Evolutionary conservation across 2,329 filamentous ascomycete genomes (phyloP).

Genomic region (Hymenotorrendiella dingleyae): DNA sequence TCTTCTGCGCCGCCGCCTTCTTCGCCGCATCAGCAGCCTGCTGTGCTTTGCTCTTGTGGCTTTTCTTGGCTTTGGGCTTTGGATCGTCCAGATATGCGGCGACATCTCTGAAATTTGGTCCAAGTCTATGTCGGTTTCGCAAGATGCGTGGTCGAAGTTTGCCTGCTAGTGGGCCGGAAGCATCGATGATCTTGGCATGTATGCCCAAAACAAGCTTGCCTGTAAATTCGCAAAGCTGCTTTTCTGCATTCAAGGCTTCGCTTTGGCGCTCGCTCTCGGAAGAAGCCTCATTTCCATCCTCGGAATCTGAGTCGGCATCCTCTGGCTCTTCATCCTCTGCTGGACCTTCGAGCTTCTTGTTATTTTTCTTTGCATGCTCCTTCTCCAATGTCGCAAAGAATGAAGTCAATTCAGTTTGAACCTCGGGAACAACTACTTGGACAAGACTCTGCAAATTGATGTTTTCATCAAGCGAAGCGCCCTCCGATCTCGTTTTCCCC

Average conservation of each 20-base stretch:
- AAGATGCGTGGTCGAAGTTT: conserved; percentile 66
- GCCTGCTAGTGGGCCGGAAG: conserved; percentile 50
- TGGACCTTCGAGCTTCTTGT: conserved; percentile 56
- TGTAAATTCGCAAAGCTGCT: conserved; percentile 77
- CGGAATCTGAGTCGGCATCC: conserved; percentile 55
- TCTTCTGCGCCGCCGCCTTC: conserved; percentile 37
- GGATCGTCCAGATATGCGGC: conserved; percentile 71
- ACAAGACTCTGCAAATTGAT: conserved; percentile 55
- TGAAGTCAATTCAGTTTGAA: conserved; percentile 61
- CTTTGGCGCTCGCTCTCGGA: conserved; percentile 55
- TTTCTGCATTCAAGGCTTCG: conserved; percentile 70
- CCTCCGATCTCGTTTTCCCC: conserved; percentile 35
- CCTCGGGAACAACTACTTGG: conserved; percentile 60
- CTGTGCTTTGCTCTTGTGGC: conserved; percentile 35
- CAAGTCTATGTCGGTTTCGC: conserved; percentile 74
- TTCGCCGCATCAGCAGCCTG: conserved; percentile 36
- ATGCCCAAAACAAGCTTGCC: conserved; percentile 80
- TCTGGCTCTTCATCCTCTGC: conserved; percentile 69
- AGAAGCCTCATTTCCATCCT: conserved; percentile 48
- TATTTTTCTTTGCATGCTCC: conserved; percentile 65
- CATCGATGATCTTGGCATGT: conserved; percentile 67
- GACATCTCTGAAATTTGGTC: conserved; percentile 80
- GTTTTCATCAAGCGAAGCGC: conserved; percentile 42
- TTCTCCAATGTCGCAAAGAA: conserved; percentile 76
- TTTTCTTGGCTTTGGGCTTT: conserved; percentile 42